phyloP scores from a whole-genome alignment of 2,329 filamentous ascomycete genomes.

The Dothidotthia symphoricarpi region DNA sequence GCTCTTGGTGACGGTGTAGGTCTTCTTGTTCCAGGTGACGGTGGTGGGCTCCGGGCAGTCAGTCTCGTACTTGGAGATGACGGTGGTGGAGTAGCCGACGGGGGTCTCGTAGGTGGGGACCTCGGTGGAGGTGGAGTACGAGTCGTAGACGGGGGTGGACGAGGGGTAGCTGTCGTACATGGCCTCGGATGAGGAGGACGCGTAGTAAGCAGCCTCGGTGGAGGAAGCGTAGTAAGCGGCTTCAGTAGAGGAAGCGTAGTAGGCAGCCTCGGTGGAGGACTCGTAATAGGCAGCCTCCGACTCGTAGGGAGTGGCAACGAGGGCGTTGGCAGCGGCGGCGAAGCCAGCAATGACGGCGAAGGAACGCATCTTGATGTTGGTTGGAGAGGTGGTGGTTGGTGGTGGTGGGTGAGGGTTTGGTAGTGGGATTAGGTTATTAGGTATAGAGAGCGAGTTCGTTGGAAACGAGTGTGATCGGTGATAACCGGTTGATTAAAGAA shows the following conservation, averaged over 20 bases:
- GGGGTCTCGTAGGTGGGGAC: not conserved
- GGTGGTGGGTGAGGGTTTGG: slow-evolving; percentile 4
- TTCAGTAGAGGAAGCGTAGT: too few relatives aligned
- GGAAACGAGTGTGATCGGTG: slow-evolving; percentile 44
- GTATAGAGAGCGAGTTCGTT: slow-evolving; percentile 31
- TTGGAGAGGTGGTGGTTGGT: slow-evolving; percentile 29
- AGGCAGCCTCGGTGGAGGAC: too few relatives aligned
- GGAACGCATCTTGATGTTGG: slow-evolving; percentile 44
- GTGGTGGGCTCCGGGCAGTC: slow-evolving; percentile 28
- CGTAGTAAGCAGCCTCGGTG: too few relatives aligned
- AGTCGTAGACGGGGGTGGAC: slow-evolving; percentile 16
- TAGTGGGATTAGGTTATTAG: slow-evolving; percentile 27
- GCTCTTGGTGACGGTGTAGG: slow-evolving; percentile 36
- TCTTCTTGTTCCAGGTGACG: slow-evolving; percentile 28
- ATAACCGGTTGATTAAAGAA: slow-evolving; percentile 40
- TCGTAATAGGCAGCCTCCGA: too few relatives aligned
- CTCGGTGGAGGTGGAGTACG: slow-evolving; percentile 23
- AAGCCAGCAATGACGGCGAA: slow-evolving; percentile 35
- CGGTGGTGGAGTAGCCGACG: slow-evolving; percentile 27
- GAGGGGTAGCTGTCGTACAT: not conserved
- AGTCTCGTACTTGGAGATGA: slow-evolving; percentile 23
- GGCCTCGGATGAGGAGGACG: too few relatives aligned
- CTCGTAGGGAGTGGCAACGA: too few relatives aligned
- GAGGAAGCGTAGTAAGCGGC: too few relatives aligned
- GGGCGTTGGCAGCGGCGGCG: slow-evolving; percentile 27